Percentiles rank a stretch among this genome's conserved stretches.
phyloP scores from a whole-genome alignment of 331 rosid species.

The Saraca asoca region DNA sequence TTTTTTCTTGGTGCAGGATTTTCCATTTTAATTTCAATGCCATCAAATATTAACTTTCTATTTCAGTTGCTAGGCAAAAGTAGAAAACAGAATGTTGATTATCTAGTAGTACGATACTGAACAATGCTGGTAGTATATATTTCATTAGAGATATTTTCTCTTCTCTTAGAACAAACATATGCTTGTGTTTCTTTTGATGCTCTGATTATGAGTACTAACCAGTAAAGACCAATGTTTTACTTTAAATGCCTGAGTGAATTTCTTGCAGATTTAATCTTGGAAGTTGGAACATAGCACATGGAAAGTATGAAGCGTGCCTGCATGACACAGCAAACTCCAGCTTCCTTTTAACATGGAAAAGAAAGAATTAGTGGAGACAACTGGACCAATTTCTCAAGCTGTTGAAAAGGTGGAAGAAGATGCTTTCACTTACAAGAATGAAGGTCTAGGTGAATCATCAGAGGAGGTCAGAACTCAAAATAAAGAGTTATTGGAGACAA shows the following conservation, averaged over 20 bases:
- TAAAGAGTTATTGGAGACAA: constrained; percentile 31
- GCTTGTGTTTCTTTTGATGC: neutral
- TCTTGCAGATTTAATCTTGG: constrained; percentile 43
- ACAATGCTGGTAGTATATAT: constrained; percentile 4
- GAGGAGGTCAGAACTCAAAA: constrained; percentile 39
- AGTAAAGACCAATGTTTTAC: constrained; percentile 12
- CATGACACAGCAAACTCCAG: constrained; percentile 20
- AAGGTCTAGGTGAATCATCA: constrained; percentile 35
- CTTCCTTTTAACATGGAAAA: constrained; percentile 45
- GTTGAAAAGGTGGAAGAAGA: constrained; percentile 45
- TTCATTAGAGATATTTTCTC: neutral
- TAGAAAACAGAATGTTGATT: neutral
- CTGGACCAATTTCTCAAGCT: constrained; percentile 32
- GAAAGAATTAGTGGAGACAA: constrained; percentile 33
- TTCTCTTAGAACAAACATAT: constrained; percentile 3
- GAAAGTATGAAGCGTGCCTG: constrained; percentile 16
- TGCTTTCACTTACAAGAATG: constrained; percentile 26
- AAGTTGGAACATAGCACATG: constrained; percentile 9
- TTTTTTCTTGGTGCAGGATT: constrained; percentile 29
- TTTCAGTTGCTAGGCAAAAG: neutral
- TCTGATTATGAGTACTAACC: neutral
- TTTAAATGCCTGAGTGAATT: constrained; percentile 30
- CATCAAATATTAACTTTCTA: neutral
- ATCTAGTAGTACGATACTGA: neutral
- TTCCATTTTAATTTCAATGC: constrained; percentile 12